A percentile compares a stretch with the other conserved stretches of the same genome.
Evolutionary conservation across 2,329 filamentous ascomycete genomes (phyloP).

Genomic region (Penicillium sp.): DNA sequence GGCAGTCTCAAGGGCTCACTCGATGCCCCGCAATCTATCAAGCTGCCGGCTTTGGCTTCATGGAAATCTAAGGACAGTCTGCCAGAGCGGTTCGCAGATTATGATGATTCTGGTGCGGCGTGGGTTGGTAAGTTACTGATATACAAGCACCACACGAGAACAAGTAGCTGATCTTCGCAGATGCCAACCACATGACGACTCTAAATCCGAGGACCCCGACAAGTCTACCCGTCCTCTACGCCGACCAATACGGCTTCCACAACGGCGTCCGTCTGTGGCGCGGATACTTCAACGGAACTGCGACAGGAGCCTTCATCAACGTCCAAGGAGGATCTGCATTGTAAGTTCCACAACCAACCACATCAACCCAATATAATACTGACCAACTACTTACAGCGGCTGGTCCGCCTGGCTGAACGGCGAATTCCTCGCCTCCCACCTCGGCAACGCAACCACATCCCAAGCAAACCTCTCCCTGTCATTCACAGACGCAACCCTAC

Average conservation of each 20-base stretch:
- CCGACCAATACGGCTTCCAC: constrained; percentile 48
- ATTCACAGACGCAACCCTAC: constrained; percentile 50
- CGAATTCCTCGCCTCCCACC: constrained; percentile 54
- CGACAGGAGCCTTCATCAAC: constrained; percentile 45
- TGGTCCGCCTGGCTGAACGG: constrained; percentile 60
- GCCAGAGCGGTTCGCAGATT: constrained; percentile 39
- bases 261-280: constrained; percentile 46
- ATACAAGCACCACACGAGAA: too few relatives aligned
- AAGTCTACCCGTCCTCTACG: constrained; percentile 46
- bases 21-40: constrained; percentile 23
- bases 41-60: constrained; percentile 30
- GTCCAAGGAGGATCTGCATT: constrained; percentile 54
- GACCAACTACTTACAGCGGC: constrained; percentile 36
- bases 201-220: constrained; percentile 41
- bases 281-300: constrained; percentile 40
- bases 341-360: constrained; percentile 15
- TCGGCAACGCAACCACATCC: constrained; percentile 37
- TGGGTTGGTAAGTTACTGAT: constrained; percentile 28
- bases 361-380: background rate
- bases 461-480: constrained; percentile 41
- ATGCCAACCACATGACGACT: constrained; percentile 42
- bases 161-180: constrained; percentile 14
- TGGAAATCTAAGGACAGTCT: constrained; percentile 46
- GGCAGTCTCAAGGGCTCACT: constrained; percentile 40
- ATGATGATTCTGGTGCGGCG: constrained; percentile 42